phyloP scores from a whole-genome alignment of 2,329 filamentous ascomycete species.

The Metarhizium album region DNA sequence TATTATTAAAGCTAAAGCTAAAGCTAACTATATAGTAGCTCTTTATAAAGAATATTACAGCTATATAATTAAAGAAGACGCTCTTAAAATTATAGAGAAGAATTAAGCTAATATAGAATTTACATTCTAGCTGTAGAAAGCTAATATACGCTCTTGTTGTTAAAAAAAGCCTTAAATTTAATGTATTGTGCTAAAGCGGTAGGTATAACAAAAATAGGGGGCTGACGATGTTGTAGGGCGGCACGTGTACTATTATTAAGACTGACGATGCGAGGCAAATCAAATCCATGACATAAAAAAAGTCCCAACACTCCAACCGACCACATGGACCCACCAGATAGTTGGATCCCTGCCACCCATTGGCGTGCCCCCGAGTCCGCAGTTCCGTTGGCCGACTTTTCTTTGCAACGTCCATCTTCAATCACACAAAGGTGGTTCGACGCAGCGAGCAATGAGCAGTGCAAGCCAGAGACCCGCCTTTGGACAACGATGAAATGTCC shows the following conservation, averaged over 20 bases:
- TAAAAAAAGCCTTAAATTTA: too few relatives aligned
- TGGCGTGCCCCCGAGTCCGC: neutral
- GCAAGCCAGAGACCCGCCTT: neutral
- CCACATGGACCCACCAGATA: neutral
- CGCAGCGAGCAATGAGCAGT: neutral
- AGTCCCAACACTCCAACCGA: neutral
- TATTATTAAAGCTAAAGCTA: too few relatives aligned
- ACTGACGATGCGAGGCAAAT: too few relatives aligned
- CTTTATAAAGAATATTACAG: too few relatives aligned
- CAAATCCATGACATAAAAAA: neutral
- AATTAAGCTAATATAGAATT: neutral
- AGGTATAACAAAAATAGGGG: too few relatives aligned
- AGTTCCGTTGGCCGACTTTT: neutral
- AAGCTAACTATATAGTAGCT: too few relatives aligned
- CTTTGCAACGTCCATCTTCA: neutral
- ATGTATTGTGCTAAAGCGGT: too few relatives aligned
- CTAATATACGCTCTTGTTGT: too few relatives aligned
- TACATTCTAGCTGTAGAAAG: too few relatives aligned
- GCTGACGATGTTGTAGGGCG: too few relatives aligned
- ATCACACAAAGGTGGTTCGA: neutral
- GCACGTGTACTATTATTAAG: too few relatives aligned
- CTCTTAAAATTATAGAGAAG: neutral
- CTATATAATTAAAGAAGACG: neutral
- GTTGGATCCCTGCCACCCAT: conserved; percentile 1
- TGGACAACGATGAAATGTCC: conserved; percentile 32